phyloP scores from a whole-genome alignment of 441 rosid genomes.

The Mallotus japonicus region DNA sequence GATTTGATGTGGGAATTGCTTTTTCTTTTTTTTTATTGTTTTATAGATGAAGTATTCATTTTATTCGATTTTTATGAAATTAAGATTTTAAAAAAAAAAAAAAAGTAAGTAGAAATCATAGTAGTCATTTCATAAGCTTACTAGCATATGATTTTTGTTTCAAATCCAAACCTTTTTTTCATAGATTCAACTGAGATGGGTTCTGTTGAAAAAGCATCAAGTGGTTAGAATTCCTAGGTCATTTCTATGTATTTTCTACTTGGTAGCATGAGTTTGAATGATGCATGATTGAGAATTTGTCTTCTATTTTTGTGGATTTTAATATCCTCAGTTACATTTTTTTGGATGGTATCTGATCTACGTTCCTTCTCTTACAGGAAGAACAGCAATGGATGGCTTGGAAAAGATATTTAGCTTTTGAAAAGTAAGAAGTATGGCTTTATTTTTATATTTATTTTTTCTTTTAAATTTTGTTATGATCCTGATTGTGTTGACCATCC shows the following conservation, averaged over 20 bases:
- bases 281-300: background rate
- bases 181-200: background rate
- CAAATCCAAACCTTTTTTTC: background rate
- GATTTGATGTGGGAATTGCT: background rate
- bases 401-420: constrained; percentile 85
- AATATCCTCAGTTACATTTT: constrained; percentile 11
- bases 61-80: background rate
- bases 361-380: constrained; percentile 50
- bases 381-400: constrained; percentile 94
- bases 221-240: background rate
- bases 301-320: constrained; percentile 13
- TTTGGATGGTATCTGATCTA: background rate
- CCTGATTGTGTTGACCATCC: background rate
- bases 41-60: background rate
- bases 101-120: background rate
- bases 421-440: constrained; percentile 53
- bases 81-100: background rate
- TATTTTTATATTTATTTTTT: background rate
- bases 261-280: background rate
- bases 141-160: background rate
- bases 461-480: background rate
- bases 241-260: background rate
- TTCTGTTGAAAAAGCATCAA: background rate
- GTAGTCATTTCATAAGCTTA: background rate
- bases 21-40: background rate